Conservation (phyloP, 345 rosid genomes). For the Mangifera indica region DNA sequence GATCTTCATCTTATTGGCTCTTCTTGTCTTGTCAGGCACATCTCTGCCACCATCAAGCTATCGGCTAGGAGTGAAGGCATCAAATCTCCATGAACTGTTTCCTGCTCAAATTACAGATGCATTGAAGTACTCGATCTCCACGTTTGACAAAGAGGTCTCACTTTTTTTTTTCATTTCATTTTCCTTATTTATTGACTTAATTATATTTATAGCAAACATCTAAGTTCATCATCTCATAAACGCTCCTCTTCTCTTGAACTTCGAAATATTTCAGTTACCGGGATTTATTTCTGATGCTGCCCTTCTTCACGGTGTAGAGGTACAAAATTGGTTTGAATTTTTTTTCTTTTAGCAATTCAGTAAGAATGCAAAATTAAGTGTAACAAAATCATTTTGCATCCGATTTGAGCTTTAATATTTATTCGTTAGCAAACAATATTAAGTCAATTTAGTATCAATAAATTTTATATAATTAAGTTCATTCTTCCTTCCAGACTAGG, state of each 20-base stretch:
- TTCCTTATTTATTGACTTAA: not conserved
- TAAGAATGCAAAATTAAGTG: not conserved
- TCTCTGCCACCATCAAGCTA: conserved; percentile 86
- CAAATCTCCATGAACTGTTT: conserved; percentile 79
- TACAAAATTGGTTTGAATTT: conserved; percentile 24
- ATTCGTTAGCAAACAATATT: not conserved
- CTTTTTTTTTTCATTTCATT: conserved; percentile 6
- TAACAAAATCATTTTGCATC: not conserved
- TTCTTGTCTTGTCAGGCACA: conserved; percentile 48
- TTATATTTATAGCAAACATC: not conserved
- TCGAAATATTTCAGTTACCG: conserved; percentile 59
- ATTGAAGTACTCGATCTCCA: conserved; percentile 57
- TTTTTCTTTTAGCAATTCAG: not conserved
- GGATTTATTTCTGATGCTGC: conserved; percentile 85
- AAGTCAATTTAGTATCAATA: not conserved
- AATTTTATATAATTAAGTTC: not conserved
- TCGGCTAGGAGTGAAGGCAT: conserved; percentile 81
- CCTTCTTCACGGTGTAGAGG: conserved; percentile 98
- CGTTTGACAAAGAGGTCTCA: conserved; percentile 79
- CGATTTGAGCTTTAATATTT: not conserved
- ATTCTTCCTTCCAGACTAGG: conserved; percentile 58
- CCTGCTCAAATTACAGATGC: conserved; percentile 69
- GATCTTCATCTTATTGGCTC: conserved; percentile 18
- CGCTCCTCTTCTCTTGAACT: conserved; percentile 17
- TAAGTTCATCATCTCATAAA: conserved; percentile 1